A percentile compares a stretch with the other conserved stretches of the same genome.
phyloP scores from a whole-genome alignment of 768 basidiomycete species.

The Ramaria sp. region DNA sequence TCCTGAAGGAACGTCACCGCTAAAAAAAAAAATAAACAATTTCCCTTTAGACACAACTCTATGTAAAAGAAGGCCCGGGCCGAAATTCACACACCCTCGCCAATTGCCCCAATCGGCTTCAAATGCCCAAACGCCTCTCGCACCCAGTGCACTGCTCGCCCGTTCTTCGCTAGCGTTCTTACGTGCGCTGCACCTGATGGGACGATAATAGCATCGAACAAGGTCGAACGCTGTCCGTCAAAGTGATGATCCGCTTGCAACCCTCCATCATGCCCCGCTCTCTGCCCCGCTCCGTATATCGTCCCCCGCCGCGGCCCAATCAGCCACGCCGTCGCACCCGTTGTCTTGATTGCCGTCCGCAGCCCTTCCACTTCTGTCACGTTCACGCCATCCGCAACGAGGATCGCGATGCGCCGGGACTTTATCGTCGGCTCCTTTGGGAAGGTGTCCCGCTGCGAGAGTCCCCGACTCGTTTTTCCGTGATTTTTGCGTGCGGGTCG shows the following conservation, averaged over 20 bases:
- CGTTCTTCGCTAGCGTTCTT: slow-evolving; percentile 46
- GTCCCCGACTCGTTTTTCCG: slow-evolving; percentile 26
- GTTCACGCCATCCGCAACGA: slow-evolving; percentile 44
- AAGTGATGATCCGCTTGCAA: slow-evolving; percentile 20
- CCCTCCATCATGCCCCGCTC: background rate
- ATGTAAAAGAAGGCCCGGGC: background rate
- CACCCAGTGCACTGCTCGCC: slow-evolving; percentile 71
- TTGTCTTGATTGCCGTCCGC: slow-evolving; percentile 34
- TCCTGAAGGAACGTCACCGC: background rate
- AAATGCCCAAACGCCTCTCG: slow-evolving; percentile 81
- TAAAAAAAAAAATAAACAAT: background rate
- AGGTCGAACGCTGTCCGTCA: slow-evolving; percentile 69
- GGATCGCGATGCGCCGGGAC: slow-evolving; percentile 64
- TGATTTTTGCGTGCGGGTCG: slow-evolving; percentile 41
- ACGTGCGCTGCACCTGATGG: slow-evolving; percentile 56
- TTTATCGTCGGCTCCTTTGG: slow-evolving; percentile 49
- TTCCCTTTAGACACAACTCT: background rate
- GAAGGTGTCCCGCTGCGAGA: slow-evolving; percentile 29
- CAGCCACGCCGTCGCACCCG: slow-evolving; percentile 1
- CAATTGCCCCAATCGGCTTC: slow-evolving; percentile 72
- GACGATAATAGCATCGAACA: slow-evolving; percentile 77
- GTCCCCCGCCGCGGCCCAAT: slow-evolving; percentile 3
- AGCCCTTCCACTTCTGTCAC: slow-evolving; percentile 18
- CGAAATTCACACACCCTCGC: slow-evolving; percentile 21
- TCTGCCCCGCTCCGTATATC: background rate